Base-by-base conservation (phyloP, 176 grass and related monocot species). In the Chloris gayana region DNA sequence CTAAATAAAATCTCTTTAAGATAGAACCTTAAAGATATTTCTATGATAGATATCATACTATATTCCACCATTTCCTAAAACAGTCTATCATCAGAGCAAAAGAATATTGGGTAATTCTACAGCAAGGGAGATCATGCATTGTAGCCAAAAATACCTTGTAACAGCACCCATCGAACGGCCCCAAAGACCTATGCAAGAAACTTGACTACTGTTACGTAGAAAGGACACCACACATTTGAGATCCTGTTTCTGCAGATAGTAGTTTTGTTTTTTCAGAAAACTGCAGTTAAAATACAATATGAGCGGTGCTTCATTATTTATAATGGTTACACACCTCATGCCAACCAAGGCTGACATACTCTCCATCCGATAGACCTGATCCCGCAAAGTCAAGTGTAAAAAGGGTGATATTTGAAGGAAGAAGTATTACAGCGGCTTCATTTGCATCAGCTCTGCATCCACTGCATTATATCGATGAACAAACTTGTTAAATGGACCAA, bases 361-460 rank as follows among this genome's bases (percentile, higher is more conserved):
- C 88, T 78, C 96, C 96, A 54, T 73, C 89, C 73, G 96, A 99
- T 71, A 99, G 69, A 46, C 96, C 96, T 73, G 96, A 99, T 44
- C 96, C 96, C 15, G 96, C 94, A 83, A 99, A 99, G 64, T 99
- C 96, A 88, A 95, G 96, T 66, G 96, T 86, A 79, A 99, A 99
- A 60, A 99, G 83, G 35, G 96, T 91, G 64, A 99, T 99, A 86
- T 99, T 99, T 86, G 93, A 95, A 84, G 96, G 96, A 75, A 99
- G 88, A 84, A 99, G 90, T 85, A 99, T 88, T 35, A 99, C 90
- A 34, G 91, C 93, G 7, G 96, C 96, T 93, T 99, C 96, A 86
- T 99, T 99, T 91, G 90, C 96, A 90, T 99, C 96, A 42, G 96
- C 96, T 91, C 96, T 93, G 85, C 96, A 99, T 78, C 96, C 96